Base-by-base conservation (phyloP, 257 asterid genomes). In the Scutellaria minor region DNA sequence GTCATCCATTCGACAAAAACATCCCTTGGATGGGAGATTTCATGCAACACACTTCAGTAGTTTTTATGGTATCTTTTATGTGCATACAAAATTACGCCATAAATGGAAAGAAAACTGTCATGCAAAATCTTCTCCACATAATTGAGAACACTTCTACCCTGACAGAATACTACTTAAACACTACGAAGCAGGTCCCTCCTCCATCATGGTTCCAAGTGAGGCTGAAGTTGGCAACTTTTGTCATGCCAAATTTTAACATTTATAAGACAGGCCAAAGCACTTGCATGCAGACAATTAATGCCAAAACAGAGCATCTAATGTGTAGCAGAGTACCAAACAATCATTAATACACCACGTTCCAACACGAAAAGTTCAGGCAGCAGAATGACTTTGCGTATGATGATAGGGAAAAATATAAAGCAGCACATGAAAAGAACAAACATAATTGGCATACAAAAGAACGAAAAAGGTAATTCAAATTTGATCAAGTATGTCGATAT, bases 341-440 rank as follows among this genome's bases (percentile, higher is more conserved):
- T 11, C 14, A 58, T 5, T 10, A 31, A 70, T 59, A 10, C 42
- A 59, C 68, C 70, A 68, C 4, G 53, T 27, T 18, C 41, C 60
- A 64, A 54, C 48, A 7, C 40, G 47, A 64, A 65, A 24, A 55
- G 40, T 60, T 71, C 64, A 72, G 39, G 31, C 70, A 47, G 46
- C 61, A 37, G 45, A 8, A 24, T 4, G 8, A 27, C 24, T 13
- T 31, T 48, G 54, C 24, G 39, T 51, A 31, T 15, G 27, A 65
- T 27, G 60, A 4, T 4, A 65, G 2, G 39, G 12, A 31, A 6
- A 6, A 45, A 24, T 14, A 66, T 6, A 40, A 9, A 9, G 55
- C 40, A 52, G 20, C 11, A 48, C 8, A 52, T 31, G 11, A 53
- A 75, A 14, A 79, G 7, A 39, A 10, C 20, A 18, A 22, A 42